Evolutionary conservation across 1,139 yeast species (phyloP).

Genomic region (Lodderomyces jiufengensis): DNA sequence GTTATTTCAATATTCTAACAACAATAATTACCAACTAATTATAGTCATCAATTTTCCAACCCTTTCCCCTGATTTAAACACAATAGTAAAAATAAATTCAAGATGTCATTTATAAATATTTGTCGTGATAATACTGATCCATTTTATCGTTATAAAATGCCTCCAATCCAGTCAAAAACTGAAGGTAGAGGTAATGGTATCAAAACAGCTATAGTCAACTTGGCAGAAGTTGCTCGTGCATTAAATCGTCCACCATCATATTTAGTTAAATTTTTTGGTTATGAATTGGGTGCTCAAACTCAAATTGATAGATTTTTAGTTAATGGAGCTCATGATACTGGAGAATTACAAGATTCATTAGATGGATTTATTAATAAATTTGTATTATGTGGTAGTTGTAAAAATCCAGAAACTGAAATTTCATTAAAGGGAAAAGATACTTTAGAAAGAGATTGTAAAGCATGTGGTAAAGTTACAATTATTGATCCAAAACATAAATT

Average conservation of each 20-base stretch:
- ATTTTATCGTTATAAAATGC: conserved; percentile 99
- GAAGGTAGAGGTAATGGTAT: conserved; percentile 99
- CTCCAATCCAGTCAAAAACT: conserved; percentile 92
- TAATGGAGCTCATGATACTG: conserved; percentile 92
- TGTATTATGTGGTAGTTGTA: conserved; percentile 91
- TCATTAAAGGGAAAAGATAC: conserved; percentile 72
- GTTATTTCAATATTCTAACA: background rate
- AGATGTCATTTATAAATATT: conserved; percentile 86
- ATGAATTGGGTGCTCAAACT: conserved; percentile 96
- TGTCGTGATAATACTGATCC: conserved; percentile 98
- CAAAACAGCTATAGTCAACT: conserved; percentile 89
- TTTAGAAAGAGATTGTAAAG: conserved; percentile 92
- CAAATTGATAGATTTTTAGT: conserved; percentile 85
- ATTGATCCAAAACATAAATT: conserved; percentile 87
- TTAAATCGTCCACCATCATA: conserved; percentile 89
- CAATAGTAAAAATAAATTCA: conserved; percentile 1
- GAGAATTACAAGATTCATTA: conserved; percentile 85
- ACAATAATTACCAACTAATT: background rate
- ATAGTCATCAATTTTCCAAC: background rate
- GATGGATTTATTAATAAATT: conserved; percentile 93
- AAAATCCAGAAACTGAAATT: conserved; percentile 96
- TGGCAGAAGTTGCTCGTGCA: conserved; percentile 92
- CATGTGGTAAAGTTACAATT: conserved; percentile 89
- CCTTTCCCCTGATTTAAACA: background rate
- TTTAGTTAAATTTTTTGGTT: conserved; percentile 90